Percentiles rank a stretch among this genome's conserved stretches.
Conservation (phyloP, 2,329 filamentous ascomycete genomes). For the Exophiala xenobiotica region DNA sequence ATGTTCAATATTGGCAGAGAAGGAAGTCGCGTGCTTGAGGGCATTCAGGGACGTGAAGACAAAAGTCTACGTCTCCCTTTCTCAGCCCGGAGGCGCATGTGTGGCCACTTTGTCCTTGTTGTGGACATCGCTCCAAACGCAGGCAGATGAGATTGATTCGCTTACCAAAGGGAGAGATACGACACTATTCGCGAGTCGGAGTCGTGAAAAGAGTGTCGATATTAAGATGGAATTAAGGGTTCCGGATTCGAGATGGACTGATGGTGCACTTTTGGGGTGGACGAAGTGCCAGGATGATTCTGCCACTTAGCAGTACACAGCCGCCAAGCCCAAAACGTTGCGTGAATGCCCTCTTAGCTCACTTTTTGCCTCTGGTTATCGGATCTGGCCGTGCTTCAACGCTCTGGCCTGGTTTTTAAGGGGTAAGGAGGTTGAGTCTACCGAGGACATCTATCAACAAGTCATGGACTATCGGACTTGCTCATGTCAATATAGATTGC, state of each 20-base stretch:
- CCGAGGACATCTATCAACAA: not conserved
- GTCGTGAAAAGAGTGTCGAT: constrained; percentile 23
- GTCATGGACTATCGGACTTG: not conserved
- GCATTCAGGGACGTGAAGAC: constrained; percentile 9
- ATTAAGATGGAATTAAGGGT: constrained; percentile 15
- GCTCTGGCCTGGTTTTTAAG: constrained; percentile 6
- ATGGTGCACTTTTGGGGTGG: constrained; percentile 14
- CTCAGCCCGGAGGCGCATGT: constrained; percentile 21
- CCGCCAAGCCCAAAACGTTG: constrained; percentile 11
- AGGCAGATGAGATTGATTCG: constrained; percentile 28
- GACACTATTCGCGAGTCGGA: constrained; percentile 19
- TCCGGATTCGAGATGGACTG: constrained; percentile 15
- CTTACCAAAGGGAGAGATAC: constrained; percentile 25
- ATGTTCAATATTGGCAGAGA: not conserved
- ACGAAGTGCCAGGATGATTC: constrained; percentile 22
- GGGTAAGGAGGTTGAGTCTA: constrained; percentile 1
- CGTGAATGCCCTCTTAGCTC: not conserved
- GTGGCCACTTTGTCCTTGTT: constrained; percentile 33
- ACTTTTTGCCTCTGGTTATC: constrained; percentile 1
- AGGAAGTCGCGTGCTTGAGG: constrained; percentile 2
- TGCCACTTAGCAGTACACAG: too few species aligned
- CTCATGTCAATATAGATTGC: constrained; percentile 1
- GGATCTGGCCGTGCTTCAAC: not conserved
- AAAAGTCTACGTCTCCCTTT: constrained; percentile 12
- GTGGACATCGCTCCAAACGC: not conserved